Base-by-base conservation (phyloP, 2,329 filamentous ascomycete species). In the Fusarium sp. region DNA sequence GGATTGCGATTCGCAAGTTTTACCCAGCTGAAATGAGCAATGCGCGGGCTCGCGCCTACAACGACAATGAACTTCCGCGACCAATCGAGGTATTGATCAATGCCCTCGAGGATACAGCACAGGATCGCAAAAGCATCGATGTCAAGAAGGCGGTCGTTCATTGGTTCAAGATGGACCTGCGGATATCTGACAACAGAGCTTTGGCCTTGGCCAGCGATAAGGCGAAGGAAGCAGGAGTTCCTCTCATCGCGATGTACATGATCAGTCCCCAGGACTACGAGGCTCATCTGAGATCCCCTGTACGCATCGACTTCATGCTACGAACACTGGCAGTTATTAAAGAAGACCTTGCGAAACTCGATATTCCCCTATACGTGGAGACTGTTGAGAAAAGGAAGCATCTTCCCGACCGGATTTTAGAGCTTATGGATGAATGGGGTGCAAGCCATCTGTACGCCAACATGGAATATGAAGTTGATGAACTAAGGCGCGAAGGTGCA, bases 391-490 rank as follows among this genome's bases (percentile, higher is more conserved):
- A 87, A 71, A 83, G 94, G 32, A 89, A 84, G 65, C 78, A 83
- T 1, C 82, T 96, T 0, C 86, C 89, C 0, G 77, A 76, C 2
- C 82, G 88, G 6, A 82, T 97, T 11, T 70, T 91, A 3, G 85
- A 89, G 50, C 80, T 94, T 39, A 86, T 91, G 75, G 80, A 87
- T 28, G 81, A 88, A 62, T 97, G 93, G 93, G 87, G 86, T 0
- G 90, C 88, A 1, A 89, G 84, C 47, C 91, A 96, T 72, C 68
- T 97, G 4, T 96, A 89, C 72, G 89, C 91, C 46, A 97, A 97
- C 74, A 88, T 94, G 57, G 94, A 97, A 76, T 97, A 97, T 73
- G 94, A 97, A 76, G 93, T 96, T 0, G 94, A 97, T 74, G 94
- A 97, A 79, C 79, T 97, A 58, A 83, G 94, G 42, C 84, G 94